Conservation (phyloP, 352 stramenopile species). For the Pythium sp. region DNA sequence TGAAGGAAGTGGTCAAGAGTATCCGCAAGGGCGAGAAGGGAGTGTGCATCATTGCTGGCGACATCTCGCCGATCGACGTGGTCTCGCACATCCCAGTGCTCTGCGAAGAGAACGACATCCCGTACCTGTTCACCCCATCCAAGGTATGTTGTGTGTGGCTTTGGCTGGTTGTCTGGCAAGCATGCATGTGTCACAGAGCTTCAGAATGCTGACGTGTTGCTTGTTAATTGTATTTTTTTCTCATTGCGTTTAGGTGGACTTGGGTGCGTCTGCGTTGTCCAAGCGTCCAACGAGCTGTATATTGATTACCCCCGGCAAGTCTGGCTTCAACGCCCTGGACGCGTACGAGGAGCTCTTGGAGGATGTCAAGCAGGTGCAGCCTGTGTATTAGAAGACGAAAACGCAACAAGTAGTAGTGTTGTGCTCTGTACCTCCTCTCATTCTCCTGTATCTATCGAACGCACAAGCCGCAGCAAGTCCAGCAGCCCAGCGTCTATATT, state of each 20-base stretch:
- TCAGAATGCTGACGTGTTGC: background rate
- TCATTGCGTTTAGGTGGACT: slow-evolving; percentile 60
- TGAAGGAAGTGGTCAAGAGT: slow-evolving; percentile 99
- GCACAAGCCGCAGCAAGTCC: slow-evolving; percentile 8
- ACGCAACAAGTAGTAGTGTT: slow-evolving; percentile 23
- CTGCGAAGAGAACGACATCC: slow-evolving; percentile 98
- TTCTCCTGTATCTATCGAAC: slow-evolving; percentile 25
- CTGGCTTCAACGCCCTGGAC: slow-evolving; percentile 87
- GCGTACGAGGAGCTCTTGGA: slow-evolving; percentile 88
- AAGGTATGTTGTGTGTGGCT: slow-evolving; percentile 63
- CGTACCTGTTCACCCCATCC: slow-evolving; percentile 98
- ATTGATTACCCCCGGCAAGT: slow-evolving; percentile 93
- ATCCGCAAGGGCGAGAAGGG: slow-evolving; percentile 97
- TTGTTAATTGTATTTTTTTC: slow-evolving; percentile 10
- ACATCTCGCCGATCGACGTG: slow-evolving; percentile 99
- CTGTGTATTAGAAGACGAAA: slow-evolving; percentile 62
- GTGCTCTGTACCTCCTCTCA: slow-evolving; percentile 9
- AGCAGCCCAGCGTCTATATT: slow-evolving; percentile 14
- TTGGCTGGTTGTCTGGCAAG: background rate
- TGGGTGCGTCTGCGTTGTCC: slow-evolving; percentile 95
- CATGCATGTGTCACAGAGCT: background rate
- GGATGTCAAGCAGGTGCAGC: slow-evolving; percentile 88
- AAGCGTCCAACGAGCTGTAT: slow-evolving; percentile 99
- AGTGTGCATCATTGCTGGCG: slow-evolving; percentile 97
- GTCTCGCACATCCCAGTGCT: slow-evolving; percentile 98